phyloP scores from a whole-genome alignment of 2,329 filamentous ascomycete species.

The Beauveria scarabaeidicola region DNA sequence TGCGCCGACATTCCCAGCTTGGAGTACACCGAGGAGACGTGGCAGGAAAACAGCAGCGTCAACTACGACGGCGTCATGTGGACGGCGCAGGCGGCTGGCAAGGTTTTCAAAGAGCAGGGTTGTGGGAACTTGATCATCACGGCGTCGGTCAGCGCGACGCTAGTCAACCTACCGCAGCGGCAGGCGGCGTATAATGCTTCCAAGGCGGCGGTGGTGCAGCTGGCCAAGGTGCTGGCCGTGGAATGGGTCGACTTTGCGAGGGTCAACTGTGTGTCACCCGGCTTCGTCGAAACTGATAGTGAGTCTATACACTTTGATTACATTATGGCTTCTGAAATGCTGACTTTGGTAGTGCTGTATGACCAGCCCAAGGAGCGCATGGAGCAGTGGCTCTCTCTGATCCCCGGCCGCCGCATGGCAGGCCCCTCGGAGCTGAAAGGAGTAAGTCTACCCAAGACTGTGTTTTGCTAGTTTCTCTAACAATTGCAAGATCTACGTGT shows the following conservation, averaged over 20 bases:
- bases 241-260: constrained; percentile 65
- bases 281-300: constrained; percentile 59
- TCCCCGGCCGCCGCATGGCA: constrained; percentile 14
- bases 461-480: not conserved
- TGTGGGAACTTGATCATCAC: constrained; percentile 22
- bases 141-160: constrained; percentile 14
- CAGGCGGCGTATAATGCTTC: constrained; percentile 62
- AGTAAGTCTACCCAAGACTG: not conserved
- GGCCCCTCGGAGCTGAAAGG: constrained; percentile 16
- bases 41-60: constrained; percentile 18
- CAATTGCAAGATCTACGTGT: constrained; percentile 33
- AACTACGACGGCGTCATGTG: constrained; percentile 23
- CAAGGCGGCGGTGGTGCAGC: constrained; percentile 50
- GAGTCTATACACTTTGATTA: not conserved
- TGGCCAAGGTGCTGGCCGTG: constrained; percentile 48
- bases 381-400: constrained; percentile 15
- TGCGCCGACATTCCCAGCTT: constrained; percentile 18
- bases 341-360: constrained; percentile 8
- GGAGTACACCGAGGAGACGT: constrained; percentile 20
- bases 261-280: constrained; percentile 61
- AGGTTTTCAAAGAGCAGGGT: constrained; percentile 20
- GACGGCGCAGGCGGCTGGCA: constrained; percentile 18
- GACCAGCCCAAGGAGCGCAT: constrained; percentile 14
- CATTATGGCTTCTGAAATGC: not conserved
- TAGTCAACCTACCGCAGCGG: constrained; percentile 19